Evolutionary conservation across 169 alveolate genomes (phyloP), one percentile per base, ranked within the genome.

Genomic region (Plasmodium knowlesi): DNA sequence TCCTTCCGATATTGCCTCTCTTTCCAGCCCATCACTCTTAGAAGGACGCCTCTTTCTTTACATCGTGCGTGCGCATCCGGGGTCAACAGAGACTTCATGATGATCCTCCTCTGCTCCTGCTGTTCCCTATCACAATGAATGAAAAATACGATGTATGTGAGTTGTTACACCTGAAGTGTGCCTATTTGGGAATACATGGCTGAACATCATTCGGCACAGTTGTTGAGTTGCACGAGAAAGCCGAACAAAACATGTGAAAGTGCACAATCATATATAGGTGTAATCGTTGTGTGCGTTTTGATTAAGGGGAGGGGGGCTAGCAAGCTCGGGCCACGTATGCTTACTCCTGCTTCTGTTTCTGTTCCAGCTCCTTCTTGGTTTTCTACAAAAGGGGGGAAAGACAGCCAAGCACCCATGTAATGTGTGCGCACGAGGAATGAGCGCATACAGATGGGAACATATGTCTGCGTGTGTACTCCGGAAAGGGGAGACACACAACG

Each of bases 51-150:
- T 32, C 37, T 9, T 54, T 80, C 50, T 39, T 14, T 89, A 89
- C 94, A 80, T 79, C 94, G 37, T 16, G 89, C 94, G 28, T 89
- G 89, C n/a, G 94, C 94, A 30, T 89, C 94, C 22, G 94, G 94
- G 25, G 94, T 89, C 19, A 89, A 41, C 83, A 89, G 61, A 14
- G 94, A 89, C 39, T 89, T 89, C 71, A 89, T 61, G 22, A 89
- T 89, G 28, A 89, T 79, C 34, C 94, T 54, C 37, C 90, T 89
- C 73, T 89, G 81, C 41, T 89, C 94, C 74, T 61, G 72, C 72
- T 79, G 30, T 53, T 89, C 94, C 73, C 94, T 89, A 81, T 50
- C 25, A 88, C 57, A 6, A 79, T 28, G 50, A 46, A 30, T 41
- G 34, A 50, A 72, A 39, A 41, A 57, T 37, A 19, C 16, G 22